Evolutionary conservation across 2,329 filamentous ascomycete genomes (phyloP).

Genomic region (Plenodomus tracheiphilus): DNA sequence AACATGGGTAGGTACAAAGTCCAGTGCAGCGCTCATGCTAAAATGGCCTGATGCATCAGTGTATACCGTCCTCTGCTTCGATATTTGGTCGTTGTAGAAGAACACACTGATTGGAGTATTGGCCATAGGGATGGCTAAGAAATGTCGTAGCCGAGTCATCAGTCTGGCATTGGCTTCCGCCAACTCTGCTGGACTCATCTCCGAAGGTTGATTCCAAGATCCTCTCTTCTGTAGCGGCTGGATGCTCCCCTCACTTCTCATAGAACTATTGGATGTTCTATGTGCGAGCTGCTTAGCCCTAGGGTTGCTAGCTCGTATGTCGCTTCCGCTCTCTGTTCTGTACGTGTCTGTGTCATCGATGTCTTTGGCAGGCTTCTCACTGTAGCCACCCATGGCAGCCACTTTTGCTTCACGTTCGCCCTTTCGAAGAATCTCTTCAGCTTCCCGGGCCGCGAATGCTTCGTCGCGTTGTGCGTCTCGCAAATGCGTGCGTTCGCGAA

Average conservation of each 20-base stretch:
- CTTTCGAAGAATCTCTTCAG: conserved; percentile 72
- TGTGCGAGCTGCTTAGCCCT: conserved; percentile 27
- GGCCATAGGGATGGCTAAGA: conserved; percentile 81
- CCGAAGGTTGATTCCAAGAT: conserved; percentile 56
- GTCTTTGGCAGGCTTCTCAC: conserved; percentile 61
- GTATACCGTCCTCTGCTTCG: conserved; percentile 79
- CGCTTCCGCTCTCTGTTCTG: conserved; percentile 39
- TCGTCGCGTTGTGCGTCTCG: conserved; percentile 60
- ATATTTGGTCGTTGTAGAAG: conserved; percentile 86
- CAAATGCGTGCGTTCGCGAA: conserved; percentile 47
- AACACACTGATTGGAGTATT: conserved; percentile 84
- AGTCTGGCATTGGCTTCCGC: conserved; percentile 80
- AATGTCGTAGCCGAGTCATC: conserved; percentile 84
- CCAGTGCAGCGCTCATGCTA: conserved; percentile 73
- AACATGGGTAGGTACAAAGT: conserved; percentile 89
- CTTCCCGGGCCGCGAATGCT: conserved; percentile 73
- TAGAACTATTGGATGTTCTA: conserved; percentile 29
- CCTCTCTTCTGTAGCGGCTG: conserved; percentile 51
- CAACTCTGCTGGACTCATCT: conserved; percentile 77
- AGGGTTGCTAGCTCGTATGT: conserved; percentile 24
- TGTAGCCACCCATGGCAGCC: conserved; percentile 73
- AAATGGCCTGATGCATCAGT: conserved; percentile 94
- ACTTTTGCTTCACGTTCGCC: conserved; percentile 72
- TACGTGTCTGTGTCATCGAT: conserved; percentile 48
- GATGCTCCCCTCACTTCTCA: conserved; percentile 33